Base-by-base conservation (phyloP, 2,329 filamentous ascomycete species). In the Trichophyton schoenleinii region DNA sequence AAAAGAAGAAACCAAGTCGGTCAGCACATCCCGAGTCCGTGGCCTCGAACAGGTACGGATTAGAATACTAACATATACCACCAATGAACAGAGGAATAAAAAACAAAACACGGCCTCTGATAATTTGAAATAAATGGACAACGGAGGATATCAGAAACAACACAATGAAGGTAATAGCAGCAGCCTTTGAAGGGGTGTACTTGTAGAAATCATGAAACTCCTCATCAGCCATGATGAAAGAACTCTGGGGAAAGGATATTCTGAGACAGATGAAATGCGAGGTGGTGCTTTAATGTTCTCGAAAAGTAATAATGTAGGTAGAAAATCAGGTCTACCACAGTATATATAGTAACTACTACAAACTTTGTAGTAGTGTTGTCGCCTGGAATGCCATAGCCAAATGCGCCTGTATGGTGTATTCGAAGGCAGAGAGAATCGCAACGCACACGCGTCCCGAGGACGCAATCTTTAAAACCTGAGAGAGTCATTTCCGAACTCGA, bases 61-160 rank as follows among this genome's bases (percentile, higher is more conserved):
- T 6, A 6, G 28, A 38, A n/a, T n/a, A 59, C 69, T 66, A 63
- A 71, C 70, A 70, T 36, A 66, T 62, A 6, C 69, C 68, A 28
- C 70, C 70, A n/a, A 72, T 59, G 7, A 69, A 31, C 1, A 72
- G 57, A 4, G 70, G 69, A 28, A 70, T 65, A 46, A 69, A 69
- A 49, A 68, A 71, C 66, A 66, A 70, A 15, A 61, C 59, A 2
- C 61, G 60, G 3, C 41, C 74, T 34, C 68, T 74, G 22, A 75
- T 64, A 60, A 80, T 71, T 20, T 73, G 72, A 63, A 68, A 77
- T 0, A 64, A 63, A 61, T 81, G 79, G 0, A 66, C 60, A 1
- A 65, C 41, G 2, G 79, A 77, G 7, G 75, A 66, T 6, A 75
- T 46, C 44, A 67, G 60, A 65, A 81, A 81, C 0, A 82, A 66